phyloP scores from a whole-genome alignment of 176 grass and related monocot species.

The Cenchrus purpureus region DNA sequence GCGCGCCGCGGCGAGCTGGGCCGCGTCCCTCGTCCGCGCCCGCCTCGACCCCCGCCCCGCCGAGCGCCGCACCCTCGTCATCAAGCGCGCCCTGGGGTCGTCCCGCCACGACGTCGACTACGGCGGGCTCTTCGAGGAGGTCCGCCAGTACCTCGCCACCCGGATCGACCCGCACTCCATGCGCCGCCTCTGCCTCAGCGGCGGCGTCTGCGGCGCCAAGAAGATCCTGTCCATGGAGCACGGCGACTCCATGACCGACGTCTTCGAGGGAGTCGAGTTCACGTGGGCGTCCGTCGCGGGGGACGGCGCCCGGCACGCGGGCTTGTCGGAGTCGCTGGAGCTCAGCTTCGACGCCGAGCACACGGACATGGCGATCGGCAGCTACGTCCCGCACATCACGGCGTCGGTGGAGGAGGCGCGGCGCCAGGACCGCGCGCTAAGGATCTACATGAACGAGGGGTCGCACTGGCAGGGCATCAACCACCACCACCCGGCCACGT shows the following conservation, averaged over 20 bases:
- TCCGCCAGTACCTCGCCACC: constrained; percentile 15
- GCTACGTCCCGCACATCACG: constrained; percentile 36
- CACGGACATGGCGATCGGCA: constrained; percentile 8
- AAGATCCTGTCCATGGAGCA: neutral
- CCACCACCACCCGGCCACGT: constrained; percentile 43
- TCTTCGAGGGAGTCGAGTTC: constrained; percentile 19
- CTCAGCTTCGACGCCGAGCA: constrained; percentile 48
- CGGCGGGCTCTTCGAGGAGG: neutral
- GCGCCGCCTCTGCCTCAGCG: constrained; percentile 16
- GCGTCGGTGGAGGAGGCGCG: neutral
- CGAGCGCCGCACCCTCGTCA: constrained; percentile 17
- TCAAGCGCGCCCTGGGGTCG: neutral
- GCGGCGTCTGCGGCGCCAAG: too few species aligned
- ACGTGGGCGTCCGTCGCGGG: constrained; percentile 1
- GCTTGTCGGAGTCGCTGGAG: neutral
- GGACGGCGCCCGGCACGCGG: neutral
- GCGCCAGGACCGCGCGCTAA: neutral
- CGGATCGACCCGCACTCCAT: constrained; percentile 21
- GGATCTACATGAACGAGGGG: constrained; percentile 33
- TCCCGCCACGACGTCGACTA: neutral
- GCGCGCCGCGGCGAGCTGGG: constrained; percentile 3
- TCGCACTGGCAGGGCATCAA: neutral
- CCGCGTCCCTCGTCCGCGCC: neutral
- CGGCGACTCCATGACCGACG: constrained; percentile 1
- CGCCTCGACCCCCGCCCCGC: neutral